Evolutionary conservation across 129 eudicot species (phyloP).

Genomic region (Flaveria linearis): DNA sequence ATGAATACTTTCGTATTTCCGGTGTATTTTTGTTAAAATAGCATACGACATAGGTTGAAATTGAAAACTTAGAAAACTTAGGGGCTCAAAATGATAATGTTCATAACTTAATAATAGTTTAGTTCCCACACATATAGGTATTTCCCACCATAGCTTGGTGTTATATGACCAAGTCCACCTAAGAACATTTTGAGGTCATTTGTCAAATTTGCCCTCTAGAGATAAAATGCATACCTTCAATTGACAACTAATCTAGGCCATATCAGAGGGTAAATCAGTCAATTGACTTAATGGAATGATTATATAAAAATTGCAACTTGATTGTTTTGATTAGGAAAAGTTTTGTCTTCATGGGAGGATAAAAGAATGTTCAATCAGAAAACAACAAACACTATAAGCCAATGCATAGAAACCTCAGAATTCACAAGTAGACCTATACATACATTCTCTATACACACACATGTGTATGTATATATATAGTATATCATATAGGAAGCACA

Average conservation of each 20-base stretch:
- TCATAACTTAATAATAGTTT: conserved; percentile 20
- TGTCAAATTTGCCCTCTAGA: conserved; percentile 20
- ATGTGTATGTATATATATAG: conserved; percentile 25
- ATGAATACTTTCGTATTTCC: neutral
- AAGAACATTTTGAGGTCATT: conserved; percentile 5
- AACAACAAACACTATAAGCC: conserved; percentile 45
- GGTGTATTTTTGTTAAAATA: neutral
- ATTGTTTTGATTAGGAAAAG: conserved; percentile 22
- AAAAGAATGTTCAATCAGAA: conserved; percentile 43
- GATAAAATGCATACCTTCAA: neutral
- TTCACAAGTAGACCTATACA: conserved; percentile 19
- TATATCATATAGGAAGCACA: conserved; percentile 33
- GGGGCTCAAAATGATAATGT: conserved; percentile 16
- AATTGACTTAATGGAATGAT: conserved; percentile 25
- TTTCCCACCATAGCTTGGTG: conserved; percentile 35
- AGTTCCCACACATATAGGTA: conserved; percentile 26
- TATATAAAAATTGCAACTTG: conserved; percentile 30
- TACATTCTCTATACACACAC: conserved; percentile 15
- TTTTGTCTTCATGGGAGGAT: conserved; percentile 26
- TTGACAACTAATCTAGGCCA: neutral
- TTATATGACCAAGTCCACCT: conserved; percentile 39
- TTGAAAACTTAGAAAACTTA: neutral
- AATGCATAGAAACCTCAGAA: conserved; percentile 55
- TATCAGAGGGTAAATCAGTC: conserved; percentile 38
- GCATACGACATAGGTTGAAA: neutral